Evolutionary conservation across 129 eudicot species (phyloP), one percentile per base, ranked within the genome.

Genomic region (Pittosporum tobira): DNA sequence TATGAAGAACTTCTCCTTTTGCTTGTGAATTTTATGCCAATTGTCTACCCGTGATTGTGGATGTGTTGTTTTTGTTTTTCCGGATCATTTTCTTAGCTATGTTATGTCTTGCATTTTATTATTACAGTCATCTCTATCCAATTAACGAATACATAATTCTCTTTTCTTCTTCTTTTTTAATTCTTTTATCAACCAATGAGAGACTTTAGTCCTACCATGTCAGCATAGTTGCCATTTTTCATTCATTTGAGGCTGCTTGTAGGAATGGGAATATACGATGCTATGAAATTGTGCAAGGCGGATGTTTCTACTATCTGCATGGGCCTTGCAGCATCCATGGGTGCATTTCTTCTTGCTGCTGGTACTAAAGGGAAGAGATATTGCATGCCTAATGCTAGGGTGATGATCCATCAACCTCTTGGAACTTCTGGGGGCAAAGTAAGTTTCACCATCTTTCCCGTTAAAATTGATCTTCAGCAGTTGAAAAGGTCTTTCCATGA

Each of bases 301-400:
- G 99, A 93, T 75, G 72, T 93, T 52, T 93, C 99, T 36, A 93
- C 99, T 21, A 77, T 81, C 48, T 83, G 94, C 59, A 58, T 87
- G 59, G 99, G 99, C 22, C 67, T 93, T 16, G 99, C 99, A 44
- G 96, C 96, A 72, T 87, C 99, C 24, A 93, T 93, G 99, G 99
- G 96, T 42, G 99, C 99, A 18, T 93, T 93, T 66, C 76, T 93
- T 59, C 94, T 93, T 59, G 99, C 99, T 55, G 24, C 88, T 68
- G 99, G 99, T 53, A 69, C 76, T 61, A 93, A 93, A 66, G 99
- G 99, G 60, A 93, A 93, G 63, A 69, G 99, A 70, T 84, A 51
- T 59, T 93, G 99, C 68, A 93, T 93, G 99, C 99, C 99, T 51
- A 93, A 93, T 79, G 67, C 88, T 8, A 79, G 79, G 77, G 96